Percentiles rank a stretch among this genome's conserved stretches.
Evolutionary conservation across 257 asterid genomes (phyloP).

Genomic region (Fraxinus pennsylvanica): DNA sequence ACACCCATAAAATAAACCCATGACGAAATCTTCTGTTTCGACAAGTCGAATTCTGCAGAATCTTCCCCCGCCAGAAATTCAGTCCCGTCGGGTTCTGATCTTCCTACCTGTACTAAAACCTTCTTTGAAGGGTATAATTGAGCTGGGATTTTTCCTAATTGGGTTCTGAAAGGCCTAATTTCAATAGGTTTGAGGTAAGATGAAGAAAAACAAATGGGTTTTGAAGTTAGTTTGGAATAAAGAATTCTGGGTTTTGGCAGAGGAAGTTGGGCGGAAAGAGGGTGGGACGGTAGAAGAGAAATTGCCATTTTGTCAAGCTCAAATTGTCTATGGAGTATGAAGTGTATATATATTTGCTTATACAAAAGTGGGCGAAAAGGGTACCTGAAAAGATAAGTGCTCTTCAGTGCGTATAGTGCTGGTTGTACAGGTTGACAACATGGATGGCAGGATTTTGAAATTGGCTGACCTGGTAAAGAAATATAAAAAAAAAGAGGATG

Average conservation of each 20-base stretch:
- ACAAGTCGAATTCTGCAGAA: conserved; percentile 69
- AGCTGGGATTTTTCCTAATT: conserved; percentile 1
- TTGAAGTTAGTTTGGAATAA: background rate
- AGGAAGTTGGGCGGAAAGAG: conserved; percentile 32
- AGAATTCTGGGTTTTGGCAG: conserved; percentile 36
- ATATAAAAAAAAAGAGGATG: too few species aligned
- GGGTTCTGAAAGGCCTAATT: conserved; percentile 18
- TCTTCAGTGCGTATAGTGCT: background rate
- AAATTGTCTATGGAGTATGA: background rate
- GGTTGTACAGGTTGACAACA: too few species aligned
- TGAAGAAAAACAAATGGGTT: conserved; percentile 7
- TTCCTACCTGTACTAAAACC: conserved; percentile 37
- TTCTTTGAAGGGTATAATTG: conserved; percentile 11
- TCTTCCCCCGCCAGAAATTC: conserved; percentile 75
- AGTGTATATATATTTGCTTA: too few species aligned
- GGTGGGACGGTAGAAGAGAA: conserved; percentile 40
- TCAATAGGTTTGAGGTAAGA: conserved; percentile 17
- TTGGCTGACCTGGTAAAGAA: too few species aligned
- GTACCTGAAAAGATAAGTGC: background rate
- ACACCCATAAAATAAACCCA: conserved; percentile 71
- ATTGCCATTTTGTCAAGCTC: conserved; percentile 31
- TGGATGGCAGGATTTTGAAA: too few species aligned
- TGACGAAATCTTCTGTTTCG: conserved; percentile 74
- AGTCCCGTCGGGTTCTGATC: conserved; percentile 39
- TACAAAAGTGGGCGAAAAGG: background rate